Conservation (phyloP, 352 stramenopile genomes). For the Pythium biforme region DNA sequence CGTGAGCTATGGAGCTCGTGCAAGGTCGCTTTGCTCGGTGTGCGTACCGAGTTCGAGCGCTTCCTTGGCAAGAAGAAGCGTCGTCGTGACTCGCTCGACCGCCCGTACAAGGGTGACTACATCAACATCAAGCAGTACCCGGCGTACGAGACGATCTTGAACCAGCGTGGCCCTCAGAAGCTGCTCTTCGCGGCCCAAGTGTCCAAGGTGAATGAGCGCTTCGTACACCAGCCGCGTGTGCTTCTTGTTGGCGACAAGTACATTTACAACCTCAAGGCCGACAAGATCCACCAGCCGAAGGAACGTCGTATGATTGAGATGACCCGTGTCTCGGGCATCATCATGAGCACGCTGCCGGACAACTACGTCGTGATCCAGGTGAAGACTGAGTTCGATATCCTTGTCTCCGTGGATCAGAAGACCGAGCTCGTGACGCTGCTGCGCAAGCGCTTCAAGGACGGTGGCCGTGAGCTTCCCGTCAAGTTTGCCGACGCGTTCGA, state of each 20-base stretch:
- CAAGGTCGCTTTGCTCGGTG: slow-evolving; percentile 69
- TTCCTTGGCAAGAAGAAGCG: slow-evolving; percentile 87
- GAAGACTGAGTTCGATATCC: slow-evolving; percentile 72
- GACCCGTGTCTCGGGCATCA: slow-evolving; percentile 49
- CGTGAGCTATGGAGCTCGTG: slow-evolving; percentile 66
- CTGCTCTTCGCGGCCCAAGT: slow-evolving; percentile 70
- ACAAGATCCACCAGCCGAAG: slow-evolving; percentile 83
- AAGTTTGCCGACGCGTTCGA: slow-evolving; percentile 69
- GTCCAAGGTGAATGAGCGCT: slow-evolving; percentile 84
- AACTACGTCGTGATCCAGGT: slow-evolving; percentile 81
- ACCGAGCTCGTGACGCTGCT: slow-evolving; percentile 78
- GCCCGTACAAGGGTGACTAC: slow-evolving; percentile 74
- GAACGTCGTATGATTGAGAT: slow-evolving; percentile 74
- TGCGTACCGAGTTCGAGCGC: slow-evolving; percentile 83
- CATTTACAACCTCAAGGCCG: slow-evolving; percentile 84
- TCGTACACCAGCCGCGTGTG: slow-evolving; percentile 72
- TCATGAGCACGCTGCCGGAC: slow-evolving; percentile 77
- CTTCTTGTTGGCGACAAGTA: slow-evolving; percentile 73
- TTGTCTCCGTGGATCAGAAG: slow-evolving; percentile 73
- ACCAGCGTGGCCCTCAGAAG: slow-evolving; percentile 55
- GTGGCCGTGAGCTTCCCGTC: slow-evolving; percentile 53
- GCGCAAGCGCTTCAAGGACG: slow-evolving; percentile 60
- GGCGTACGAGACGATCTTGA: slow-evolving; percentile 61
- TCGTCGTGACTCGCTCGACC: slow-evolving; percentile 75
- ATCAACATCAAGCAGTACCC: slow-evolving; percentile 72